Percentiles rank a stretch among this genome's conserved stretches.
phyloP scores from a whole-genome alignment of 208 protist genomes.

The Crithidia sp. region DNA sequence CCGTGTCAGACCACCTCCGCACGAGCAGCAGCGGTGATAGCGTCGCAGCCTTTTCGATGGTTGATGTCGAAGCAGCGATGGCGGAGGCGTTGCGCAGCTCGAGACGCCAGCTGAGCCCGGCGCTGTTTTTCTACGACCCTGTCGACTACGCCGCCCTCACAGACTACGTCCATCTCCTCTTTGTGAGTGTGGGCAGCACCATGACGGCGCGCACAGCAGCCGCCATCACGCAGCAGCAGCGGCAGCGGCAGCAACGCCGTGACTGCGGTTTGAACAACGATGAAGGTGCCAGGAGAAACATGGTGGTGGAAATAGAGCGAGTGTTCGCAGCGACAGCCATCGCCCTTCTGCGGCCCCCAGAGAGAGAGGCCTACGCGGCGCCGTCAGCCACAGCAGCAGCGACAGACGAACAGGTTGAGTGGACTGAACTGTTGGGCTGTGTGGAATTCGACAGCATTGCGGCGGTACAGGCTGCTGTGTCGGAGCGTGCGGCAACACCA shows the following conservation, averaged over 20 bases:
- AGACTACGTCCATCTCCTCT: constrained; percentile 36
- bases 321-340: constrained; percentile 20
- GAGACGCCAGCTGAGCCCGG: neutral
- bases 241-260: neutral
- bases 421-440: neutral
- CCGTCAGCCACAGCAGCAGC: neutral
- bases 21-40: too few relatives aligned
- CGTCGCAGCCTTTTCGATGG: too few relatives aligned
- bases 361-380: constrained; percentile 1
- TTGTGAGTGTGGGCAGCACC: constrained; percentile 28
- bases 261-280: neutral
- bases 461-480: too few relatives aligned
- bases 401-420: neutral
- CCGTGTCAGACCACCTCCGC: neutral
- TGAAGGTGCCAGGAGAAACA: too few relatives aligned
- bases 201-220: constrained; percentile 21
- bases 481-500: too few relatives aligned
- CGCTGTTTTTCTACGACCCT: constrained; percentile 18
- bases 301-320: neutral
- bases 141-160: constrained; percentile 33
- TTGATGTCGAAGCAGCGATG: too few relatives aligned
- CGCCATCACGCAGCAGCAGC: neutral
- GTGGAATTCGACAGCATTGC: too few relatives aligned
- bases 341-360: constrained; percentile 8
- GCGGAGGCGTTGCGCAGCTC: too few relatives aligned